phyloP scores from a whole-genome alignment of 768 basidiomycete genomes.

The Boletus speciosus region DNA sequence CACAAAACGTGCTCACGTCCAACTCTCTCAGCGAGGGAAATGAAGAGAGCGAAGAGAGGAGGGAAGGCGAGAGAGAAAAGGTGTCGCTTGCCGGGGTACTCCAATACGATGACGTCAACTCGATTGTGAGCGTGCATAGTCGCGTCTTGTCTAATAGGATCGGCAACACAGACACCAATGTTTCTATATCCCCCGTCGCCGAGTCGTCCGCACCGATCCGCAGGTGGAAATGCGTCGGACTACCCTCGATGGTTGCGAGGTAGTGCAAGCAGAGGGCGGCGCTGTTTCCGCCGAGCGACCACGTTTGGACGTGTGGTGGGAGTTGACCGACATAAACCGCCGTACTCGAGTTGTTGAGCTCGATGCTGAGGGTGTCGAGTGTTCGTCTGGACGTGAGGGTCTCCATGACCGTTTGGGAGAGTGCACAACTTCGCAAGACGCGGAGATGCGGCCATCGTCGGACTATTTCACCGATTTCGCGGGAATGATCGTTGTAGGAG shows the following conservation, averaged over 20 bases:
- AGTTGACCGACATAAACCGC: conserved; percentile 19
- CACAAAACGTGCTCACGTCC: conserved; percentile 20
- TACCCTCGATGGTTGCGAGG: conserved; percentile 15
- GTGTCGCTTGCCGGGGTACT: conserved; percentile 21
- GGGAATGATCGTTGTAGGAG: conserved; percentile 26
- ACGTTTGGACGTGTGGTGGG: conserved; percentile 16
- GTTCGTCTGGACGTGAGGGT: conserved; percentile 4
- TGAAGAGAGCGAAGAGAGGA: conserved; percentile 12
- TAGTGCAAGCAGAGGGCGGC: conserved; percentile 21
- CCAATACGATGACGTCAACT: conserved; percentile 30
- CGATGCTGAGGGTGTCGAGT: conserved; percentile 23
- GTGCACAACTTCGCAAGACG: conserved; percentile 16
- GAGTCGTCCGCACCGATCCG: conserved; percentile 28
- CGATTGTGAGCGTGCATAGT: conserved; percentile 13
- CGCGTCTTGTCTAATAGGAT: conserved; percentile 10
- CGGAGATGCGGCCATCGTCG: conserved; percentile 18
- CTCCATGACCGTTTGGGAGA: conserved; percentile 23
- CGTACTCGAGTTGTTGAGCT: conserved; percentile 25
- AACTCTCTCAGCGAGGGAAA: conserved; percentile 17
- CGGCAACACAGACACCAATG: conserved; percentile 9
- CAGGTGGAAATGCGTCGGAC: conserved; percentile 17
- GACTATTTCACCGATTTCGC: conserved; percentile 25
- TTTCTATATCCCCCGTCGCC: conserved; percentile 13
- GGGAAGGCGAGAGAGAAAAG: conserved; percentile 15
- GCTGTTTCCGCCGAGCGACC: conserved; percentile 24